Conservation (phyloP, 2,329 filamentous ascomycete species). For the Clathrospora elynae region DNA sequence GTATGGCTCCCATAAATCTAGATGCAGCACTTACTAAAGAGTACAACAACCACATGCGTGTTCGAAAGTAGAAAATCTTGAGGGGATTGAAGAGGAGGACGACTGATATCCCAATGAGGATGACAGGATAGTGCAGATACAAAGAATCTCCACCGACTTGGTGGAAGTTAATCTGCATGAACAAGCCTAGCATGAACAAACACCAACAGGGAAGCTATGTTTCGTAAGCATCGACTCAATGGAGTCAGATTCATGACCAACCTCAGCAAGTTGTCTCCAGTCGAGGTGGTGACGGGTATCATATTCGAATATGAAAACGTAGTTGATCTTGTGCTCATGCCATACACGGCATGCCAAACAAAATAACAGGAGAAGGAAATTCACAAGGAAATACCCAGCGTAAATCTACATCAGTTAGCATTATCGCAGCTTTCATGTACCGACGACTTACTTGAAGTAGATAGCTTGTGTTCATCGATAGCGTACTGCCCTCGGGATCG, state of each 20-base stretch:
- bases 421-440: slow-evolving; percentile 60
- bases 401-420: slow-evolving; percentile 68
- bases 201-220: slow-evolving; percentile 78
- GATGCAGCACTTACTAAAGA: slow-evolving; percentile 69
- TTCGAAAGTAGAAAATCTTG: slow-evolving; percentile 73
- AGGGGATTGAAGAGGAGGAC: slow-evolving; percentile 76
- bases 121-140: slow-evolving; percentile 84
- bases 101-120: slow-evolving; percentile 72
- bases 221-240: slow-evolving; percentile 12
- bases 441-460: slow-evolving; percentile 64
- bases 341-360: slow-evolving; percentile 84
- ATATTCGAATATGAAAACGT: slow-evolving; percentile 95
- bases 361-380: slow-evolving; percentile 82
- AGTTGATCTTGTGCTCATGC: slow-evolving; percentile 87
- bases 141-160: slow-evolving; percentile 67
- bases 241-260: slow-evolving; percentile 36
- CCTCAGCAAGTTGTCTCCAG: slow-evolving; percentile 84
- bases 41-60: slow-evolving; percentile 83
- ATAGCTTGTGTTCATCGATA: slow-evolving; percentile 49
- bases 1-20: not conserved
- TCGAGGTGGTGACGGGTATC: slow-evolving; percentile 84
- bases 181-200: slow-evolving; percentile 73
- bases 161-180: slow-evolving; percentile 89
- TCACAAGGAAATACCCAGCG: slow-evolving; percentile 84
- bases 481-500: slow-evolving; percentile 14